A percentile compares a stretch with the other conserved stretches of the same genome.
Evolutionary conservation across 1,139 yeast species (phyloP).

Genomic region (Nakaseomyces sp.): DNA sequence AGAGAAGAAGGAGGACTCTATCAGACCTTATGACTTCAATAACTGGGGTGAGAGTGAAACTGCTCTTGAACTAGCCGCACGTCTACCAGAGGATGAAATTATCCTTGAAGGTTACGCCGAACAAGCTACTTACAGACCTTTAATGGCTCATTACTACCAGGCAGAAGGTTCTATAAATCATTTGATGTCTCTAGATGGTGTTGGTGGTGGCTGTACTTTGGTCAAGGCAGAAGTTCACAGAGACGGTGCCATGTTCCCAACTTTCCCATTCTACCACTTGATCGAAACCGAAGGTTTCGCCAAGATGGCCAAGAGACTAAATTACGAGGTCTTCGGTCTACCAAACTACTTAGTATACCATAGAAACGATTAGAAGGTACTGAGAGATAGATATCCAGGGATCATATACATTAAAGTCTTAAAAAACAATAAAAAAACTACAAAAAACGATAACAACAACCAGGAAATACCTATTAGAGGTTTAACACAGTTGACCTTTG

Average conservation of each 20-base stretch:
- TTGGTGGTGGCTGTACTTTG: constrained; percentile 91
- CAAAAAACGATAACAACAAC: background rate
- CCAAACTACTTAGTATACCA: constrained; percentile 93
- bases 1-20: constrained; percentile 45
- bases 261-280: constrained; percentile 92
- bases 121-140: constrained; percentile 87
- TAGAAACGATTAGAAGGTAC: constrained; percentile 27
- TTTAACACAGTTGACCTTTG: background rate
- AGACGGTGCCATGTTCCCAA: constrained; percentile 99
- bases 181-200: constrained; percentile 86
- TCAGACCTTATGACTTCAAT: constrained; percentile 89
- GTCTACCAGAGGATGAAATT: constrained; percentile 78
- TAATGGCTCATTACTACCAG: constrained; percentile 85
- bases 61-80: constrained; percentile 64
- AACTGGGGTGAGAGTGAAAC: constrained; percentile 93
- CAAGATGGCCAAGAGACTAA: constrained; percentile 90
- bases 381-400: too few relatives aligned
- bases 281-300: constrained; percentile 98
- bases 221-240: constrained; percentile 97
- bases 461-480: background rate
- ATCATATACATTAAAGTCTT: too few relatives aligned
- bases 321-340: constrained; percentile 82
- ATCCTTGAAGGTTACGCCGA: constrained; percentile 88
- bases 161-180: constrained; percentile 49
- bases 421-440: background rate